Evolutionary conservation across 192 early-diverging fungal species (phyloP).

Genomic region (Gigaspora rosea): DNA sequence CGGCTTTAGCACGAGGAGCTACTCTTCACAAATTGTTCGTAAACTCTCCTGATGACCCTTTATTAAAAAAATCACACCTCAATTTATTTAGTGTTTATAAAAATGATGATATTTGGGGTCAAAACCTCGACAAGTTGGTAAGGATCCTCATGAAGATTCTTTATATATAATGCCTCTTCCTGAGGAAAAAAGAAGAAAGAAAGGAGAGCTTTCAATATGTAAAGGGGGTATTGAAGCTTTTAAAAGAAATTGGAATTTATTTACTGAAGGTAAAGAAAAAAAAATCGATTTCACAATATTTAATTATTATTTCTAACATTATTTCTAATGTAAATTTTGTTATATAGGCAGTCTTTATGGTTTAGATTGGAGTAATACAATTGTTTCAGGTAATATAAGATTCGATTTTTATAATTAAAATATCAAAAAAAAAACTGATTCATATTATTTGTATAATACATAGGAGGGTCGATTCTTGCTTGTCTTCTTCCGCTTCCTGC

Average conservation of each 20-base stretch:
- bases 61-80: not conserved
- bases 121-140: not conserved
- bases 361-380: constrained; percentile 17
- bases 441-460: not conserved
- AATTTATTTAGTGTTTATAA: constrained; percentile 20
- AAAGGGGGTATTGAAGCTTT: constrained; percentile 9
- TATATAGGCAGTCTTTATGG: constrained; percentile 7
- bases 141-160: not conserved
- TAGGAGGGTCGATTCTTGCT: not conserved
- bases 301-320: not conserved
- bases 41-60: not conserved
- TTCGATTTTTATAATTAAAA: not conserved
- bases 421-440: not conserved
- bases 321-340: not conserved
- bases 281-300: not conserved
- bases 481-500: constrained; percentile 22
- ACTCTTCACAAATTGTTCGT: not conserved
- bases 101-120: constrained; percentile 14
- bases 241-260: constrained; percentile 13
- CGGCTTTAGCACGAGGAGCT: not conserved
- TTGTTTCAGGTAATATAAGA: constrained; percentile 6
- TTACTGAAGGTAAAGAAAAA: constrained; percentile 3
- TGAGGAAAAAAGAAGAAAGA: not conserved
- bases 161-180: not conserved
- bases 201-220: not conserved